Evolutionary conservation across 2,329 filamentous ascomycete genomes (phyloP), one percentile per base, ranked within the genome.

Genomic region (Aspergillus chevalieri): DNA sequence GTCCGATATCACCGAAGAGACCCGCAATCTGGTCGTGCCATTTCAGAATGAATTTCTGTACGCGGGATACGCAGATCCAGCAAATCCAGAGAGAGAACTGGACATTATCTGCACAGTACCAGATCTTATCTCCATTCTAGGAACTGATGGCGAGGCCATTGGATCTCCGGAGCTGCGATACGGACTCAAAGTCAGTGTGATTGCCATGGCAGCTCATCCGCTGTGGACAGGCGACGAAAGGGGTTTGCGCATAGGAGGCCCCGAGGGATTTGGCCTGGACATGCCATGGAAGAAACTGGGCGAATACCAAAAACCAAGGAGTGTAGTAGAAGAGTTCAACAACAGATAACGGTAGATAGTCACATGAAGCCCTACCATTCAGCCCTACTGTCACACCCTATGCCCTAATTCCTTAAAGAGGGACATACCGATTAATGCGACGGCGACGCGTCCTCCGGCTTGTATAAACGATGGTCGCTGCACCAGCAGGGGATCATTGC

Each of bases 151-250:
- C 0, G 74, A 75, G 44, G 76, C 76, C 0, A 67, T 79, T 4
- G 76, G 76, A 0, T 75, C 76, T 0, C 72, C 74, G 12, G 76
- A 79, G 21, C 62, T 78, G 26, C 68, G 77, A 8, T 81, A 79
- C 47, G 78, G 78, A 0, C 54, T 80, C 2, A 65, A 71, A 3
- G 77, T 80, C 0, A 74, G 62, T 28, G 77, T 80, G 0, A 74
- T 80, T 50, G 77, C 69, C 0, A 63, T 80, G 28, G 67, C 75
- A 2, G 73, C 75, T 1, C 75, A 77, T 50, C 75, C 76, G 0
- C 55, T 78, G 9, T 81, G 78, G 78, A 77, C 58, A 50, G 63
- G 59, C 47, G 63, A 62, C 22, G 56, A 64, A 38, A 56, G 60
- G 46, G 72, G 69, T 0, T 48, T 75, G 44, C 58, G 62, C 24